Evolutionary conservation across 2,329 filamentous ascomycete genomes (phyloP).

Genomic region (Alternaria angustiovoidea): DNA sequence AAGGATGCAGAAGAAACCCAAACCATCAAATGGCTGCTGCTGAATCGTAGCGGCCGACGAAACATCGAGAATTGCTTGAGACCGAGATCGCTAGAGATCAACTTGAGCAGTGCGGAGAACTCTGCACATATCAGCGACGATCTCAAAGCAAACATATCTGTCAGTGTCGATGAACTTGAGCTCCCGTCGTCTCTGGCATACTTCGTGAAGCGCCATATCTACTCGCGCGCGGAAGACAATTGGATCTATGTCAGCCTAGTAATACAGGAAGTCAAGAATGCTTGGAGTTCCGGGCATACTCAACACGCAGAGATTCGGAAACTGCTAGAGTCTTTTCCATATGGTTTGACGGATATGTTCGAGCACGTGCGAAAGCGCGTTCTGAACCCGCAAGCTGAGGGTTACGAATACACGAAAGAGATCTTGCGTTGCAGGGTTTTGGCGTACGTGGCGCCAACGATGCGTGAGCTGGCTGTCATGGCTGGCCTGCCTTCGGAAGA

Average conservation of each 20-base stretch:
- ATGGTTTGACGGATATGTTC: constrained; percentile 35
- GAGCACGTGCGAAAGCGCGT: constrained; percentile 32
- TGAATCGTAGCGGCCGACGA: constrained; percentile 30
- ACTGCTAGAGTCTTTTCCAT: constrained; percentile 33
- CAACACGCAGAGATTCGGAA: constrained; percentile 28
- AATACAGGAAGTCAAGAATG: constrained; percentile 35
- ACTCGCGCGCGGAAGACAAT: constrained; percentile 31
- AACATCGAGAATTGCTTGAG: constrained; percentile 28
- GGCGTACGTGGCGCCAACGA: constrained; percentile 28
- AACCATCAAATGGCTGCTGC: constrained; percentile 29
- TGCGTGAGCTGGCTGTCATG: constrained; percentile 35
- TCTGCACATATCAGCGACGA: constrained; percentile 25
- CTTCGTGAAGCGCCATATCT: constrained; percentile 34
- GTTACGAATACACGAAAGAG: constrained; percentile 36
- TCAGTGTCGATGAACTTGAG: constrained; percentile 24
- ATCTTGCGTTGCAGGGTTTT: constrained; percentile 29
- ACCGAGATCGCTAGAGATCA: constrained; percentile 24
- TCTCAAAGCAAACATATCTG: constrained; percentile 26
- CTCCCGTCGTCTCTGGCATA: constrained; percentile 28
- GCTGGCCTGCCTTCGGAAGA: constrained; percentile 29
- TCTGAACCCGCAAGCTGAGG: constrained; percentile 20
- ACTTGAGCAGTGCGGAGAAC: constrained; percentile 29
- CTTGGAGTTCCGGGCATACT: constrained; percentile 14
- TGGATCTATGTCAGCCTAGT: constrained; percentile 33
- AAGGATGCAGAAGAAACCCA: constrained; percentile 5